phyloP scores from a whole-genome alignment of 2,329 filamentous ascomycete species.

The Incumbomyces delicatus region DNA sequence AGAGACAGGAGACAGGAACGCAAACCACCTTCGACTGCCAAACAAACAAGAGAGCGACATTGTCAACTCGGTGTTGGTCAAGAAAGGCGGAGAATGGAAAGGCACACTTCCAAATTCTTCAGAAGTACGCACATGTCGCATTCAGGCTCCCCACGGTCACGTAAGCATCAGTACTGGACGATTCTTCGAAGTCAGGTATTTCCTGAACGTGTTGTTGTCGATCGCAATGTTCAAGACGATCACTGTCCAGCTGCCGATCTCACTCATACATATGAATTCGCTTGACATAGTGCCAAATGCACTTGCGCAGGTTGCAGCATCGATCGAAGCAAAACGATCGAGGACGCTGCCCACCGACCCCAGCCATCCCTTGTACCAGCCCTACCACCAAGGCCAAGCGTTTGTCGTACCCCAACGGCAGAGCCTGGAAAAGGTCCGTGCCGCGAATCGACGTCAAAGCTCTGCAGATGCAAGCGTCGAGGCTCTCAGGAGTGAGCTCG shows the following conservation, averaged over 20 bases:
- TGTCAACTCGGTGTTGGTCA: conserved; percentile 34
- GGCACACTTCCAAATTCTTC: conserved; percentile 28
- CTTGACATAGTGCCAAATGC: conserved; percentile 46
- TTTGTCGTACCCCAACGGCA: conserved; percentile 44
- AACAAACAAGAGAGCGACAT: conserved; percentile 42
- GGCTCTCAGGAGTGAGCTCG: conserved; percentile 13
- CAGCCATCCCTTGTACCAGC: conserved; percentile 13
- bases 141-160: conserved; percentile 10
- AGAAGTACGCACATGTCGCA: conserved; percentile 11
- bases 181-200: conserved; percentile 48
- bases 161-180: conserved; percentile 31
- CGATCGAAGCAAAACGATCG: conserved; percentile 42
- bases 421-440: conserved; percentile 34
- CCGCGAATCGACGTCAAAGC: neutral
- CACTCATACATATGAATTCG: conserved; percentile 49
- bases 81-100: conserved; percentile 38
- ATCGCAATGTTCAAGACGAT: conserved; percentile 40
- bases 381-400: conserved; percentile 38
- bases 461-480: conserved; percentile 4
- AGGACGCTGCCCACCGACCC: conserved; percentile 21
- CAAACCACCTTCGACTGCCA: conserved; percentile 43
- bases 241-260: conserved; percentile 45
- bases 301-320: conserved; percentile 43
- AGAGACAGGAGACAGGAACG: conserved; percentile 40
- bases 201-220: conserved; percentile 42